phyloP scores from a whole-genome alignment of 2,329 filamentous ascomycete genomes.

The Aspergillus fischeri region DNA sequence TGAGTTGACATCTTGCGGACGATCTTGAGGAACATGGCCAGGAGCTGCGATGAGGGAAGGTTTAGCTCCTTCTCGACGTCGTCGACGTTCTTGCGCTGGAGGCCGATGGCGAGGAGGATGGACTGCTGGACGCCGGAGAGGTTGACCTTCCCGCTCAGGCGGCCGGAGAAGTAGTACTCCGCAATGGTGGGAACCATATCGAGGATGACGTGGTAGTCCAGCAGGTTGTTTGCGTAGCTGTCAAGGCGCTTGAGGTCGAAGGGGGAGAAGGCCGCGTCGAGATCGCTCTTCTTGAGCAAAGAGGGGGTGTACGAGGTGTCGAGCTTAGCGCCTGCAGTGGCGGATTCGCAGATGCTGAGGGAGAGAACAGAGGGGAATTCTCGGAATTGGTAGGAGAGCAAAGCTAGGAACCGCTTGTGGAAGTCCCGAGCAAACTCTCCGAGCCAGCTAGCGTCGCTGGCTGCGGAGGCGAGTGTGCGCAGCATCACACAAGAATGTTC shows the following conservation, averaged over 20 bases:
- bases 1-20: slow-evolving; percentile 79
- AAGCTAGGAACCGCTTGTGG: slow-evolving; percentile 83
- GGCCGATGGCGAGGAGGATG: slow-evolving; percentile 82
- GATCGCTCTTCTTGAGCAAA: slow-evolving; percentile 66
- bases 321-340: slow-evolving; percentile 65
- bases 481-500: slow-evolving; percentile 99
- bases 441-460: slow-evolving; percentile 75
- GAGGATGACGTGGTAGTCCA: slow-evolving; percentile 96
- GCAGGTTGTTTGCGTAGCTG: slow-evolving; percentile 92
- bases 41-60: slow-evolving; percentile 69
- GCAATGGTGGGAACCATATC: slow-evolving; percentile 85
- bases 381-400: slow-evolving; percentile 90
- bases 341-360: slow-evolving; percentile 82
- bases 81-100: slow-evolving; percentile 86
- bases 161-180: slow-evolving; percentile 77
- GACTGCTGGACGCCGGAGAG: slow-evolving; percentile 80
- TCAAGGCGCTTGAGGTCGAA: slow-evolving; percentile 95
- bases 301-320: slow-evolving; percentile 53
- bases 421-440: slow-evolving; percentile 90
- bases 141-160: slow-evolving; percentile 62
- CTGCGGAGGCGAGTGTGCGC: slow-evolving; percentile 60
- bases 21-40: slow-evolving; percentile 98
- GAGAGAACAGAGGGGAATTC: slow-evolving; percentile 73
- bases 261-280: slow-evolving; percentile 76
- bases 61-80: slow-evolving; percentile 73